Evolutionary conservation across 331 rosid species (phyloP).

Genomic region (Acacia concinna): DNA sequence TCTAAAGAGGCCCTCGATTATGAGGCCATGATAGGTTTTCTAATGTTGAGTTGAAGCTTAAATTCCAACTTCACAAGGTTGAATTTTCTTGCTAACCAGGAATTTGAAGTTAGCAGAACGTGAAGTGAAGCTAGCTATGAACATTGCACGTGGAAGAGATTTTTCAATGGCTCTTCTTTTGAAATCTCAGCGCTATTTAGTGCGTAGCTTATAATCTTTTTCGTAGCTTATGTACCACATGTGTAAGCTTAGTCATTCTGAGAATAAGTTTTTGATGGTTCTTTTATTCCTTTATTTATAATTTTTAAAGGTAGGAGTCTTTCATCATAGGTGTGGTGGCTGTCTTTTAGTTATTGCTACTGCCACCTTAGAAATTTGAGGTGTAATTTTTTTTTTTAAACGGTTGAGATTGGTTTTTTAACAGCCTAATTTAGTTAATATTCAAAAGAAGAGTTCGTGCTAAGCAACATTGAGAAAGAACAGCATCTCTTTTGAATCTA

Average conservation of each 20-base stretch:
- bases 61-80: conserved; percentile 88
- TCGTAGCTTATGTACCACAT: conserved; percentile 78
- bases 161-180: conserved; percentile 90
- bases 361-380: conserved; percentile 76
- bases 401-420: conserved; percentile 58
- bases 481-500: conserved; percentile 39
- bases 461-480: conserved; percentile 44
- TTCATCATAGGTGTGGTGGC: conserved; percentile 67
- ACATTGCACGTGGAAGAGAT: conserved; percentile 87
- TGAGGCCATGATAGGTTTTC: conserved; percentile 71
- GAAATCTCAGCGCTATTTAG: conserved; percentile 87
- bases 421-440: conserved; percentile 59
- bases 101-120: conserved; percentile 91
- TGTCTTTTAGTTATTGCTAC: conserved; percentile 76
- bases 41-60: conserved; percentile 80
- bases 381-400: conserved; percentile 60
- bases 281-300: conserved; percentile 39
- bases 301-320: conserved; percentile 62
- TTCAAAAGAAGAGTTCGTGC: conserved; percentile 50
- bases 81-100: conserved; percentile 77
- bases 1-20: conserved; percentile 83
- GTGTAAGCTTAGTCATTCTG: conserved; percentile 75
- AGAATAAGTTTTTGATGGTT: conserved; percentile 60
- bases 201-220: conserved; percentile 69
- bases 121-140: conserved; percentile 94